Evolutionary conservation across 441 rosid species (phyloP).

Genomic region (Syzygium malaccense): DNA sequence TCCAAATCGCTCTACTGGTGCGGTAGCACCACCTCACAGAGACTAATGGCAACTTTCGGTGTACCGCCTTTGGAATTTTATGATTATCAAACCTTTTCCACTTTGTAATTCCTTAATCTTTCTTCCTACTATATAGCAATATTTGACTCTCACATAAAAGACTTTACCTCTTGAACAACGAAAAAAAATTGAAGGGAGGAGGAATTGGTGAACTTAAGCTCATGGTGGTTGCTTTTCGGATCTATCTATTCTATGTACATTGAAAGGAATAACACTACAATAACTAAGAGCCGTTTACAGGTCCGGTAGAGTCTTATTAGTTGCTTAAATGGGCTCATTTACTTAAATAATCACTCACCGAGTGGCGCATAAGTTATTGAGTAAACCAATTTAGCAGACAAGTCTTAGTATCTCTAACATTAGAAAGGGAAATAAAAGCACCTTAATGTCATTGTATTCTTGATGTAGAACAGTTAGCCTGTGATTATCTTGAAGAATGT

Average conservation of each 20-base stretch:
- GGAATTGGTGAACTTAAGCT: neutral
- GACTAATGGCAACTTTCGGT: neutral
- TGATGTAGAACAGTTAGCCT: no score
- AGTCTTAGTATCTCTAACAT: neutral
- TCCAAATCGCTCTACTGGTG: neutral
- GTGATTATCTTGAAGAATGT: no score
- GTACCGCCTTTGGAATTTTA: neutral
- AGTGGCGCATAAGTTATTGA: neutral
- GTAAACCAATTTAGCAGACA: neutral
- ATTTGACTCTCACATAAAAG: neutral
- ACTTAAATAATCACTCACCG: neutral
- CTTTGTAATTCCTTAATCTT: neutral
- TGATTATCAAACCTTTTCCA: neutral
- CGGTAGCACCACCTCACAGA: neutral
- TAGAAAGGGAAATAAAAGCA: neutral
- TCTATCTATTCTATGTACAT: neutral
- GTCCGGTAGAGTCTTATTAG: neutral
- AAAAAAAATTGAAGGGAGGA: neutral
- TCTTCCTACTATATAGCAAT: neutral
- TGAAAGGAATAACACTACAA: neutral
- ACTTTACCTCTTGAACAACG: neutral
- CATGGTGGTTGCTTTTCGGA: neutral
- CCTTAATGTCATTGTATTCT: neutral
- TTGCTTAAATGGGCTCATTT: neutral
- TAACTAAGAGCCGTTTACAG: neutral